A percentile compares a stretch with the other conserved stretches of the same genome.
Conservation (phyloP, 495 filamentous ascomycete species). For the Aspergillus steynii region DNA sequence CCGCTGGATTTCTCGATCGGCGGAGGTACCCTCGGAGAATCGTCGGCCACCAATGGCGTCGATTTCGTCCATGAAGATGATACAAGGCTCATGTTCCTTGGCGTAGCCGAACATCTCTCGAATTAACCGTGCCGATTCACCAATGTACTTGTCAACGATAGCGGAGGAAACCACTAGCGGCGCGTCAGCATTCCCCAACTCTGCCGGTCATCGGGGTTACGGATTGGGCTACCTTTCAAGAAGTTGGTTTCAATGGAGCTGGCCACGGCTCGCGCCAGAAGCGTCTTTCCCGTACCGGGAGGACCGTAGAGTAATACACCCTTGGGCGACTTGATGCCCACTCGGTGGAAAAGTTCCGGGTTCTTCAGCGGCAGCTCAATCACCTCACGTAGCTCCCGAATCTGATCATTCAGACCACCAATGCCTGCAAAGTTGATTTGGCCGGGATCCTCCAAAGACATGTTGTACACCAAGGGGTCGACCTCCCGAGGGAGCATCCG, state of each 20-base stretch:
- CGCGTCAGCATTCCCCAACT: constrained; percentile 22
- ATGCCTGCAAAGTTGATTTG: constrained; percentile 99
- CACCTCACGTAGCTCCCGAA: constrained; percentile 94
- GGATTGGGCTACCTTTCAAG: constrained; percentile 70
- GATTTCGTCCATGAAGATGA: constrained; percentile 99
- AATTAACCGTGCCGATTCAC: constrained; percentile 95
- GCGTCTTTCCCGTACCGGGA: constrained; percentile 94
- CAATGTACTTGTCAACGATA: constrained; percentile 99
- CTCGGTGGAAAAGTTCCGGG: constrained; percentile 92
- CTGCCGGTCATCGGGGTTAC: not conserved
- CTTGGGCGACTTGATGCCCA: constrained; percentile 99
- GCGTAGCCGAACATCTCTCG: constrained; percentile 99
- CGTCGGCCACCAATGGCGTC: constrained; percentile 97
- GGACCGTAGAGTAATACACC: constrained; percentile 98
- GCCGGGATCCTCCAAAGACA: constrained; percentile 98
- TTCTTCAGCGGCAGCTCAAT: constrained; percentile 99
- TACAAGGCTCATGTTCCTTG: constrained; percentile 98
- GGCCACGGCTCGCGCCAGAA: constrained; percentile 92
- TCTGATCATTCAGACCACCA: constrained; percentile 98
- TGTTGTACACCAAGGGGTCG: constrained; percentile 98
- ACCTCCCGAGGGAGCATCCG: constrained; percentile 99
- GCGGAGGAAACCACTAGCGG: constrained; percentile 92
- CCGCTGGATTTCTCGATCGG: constrained; percentile 97
- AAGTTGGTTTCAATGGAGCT: constrained; percentile 99
- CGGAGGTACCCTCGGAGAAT: constrained; percentile 98